A percentile compares a stretch with the other conserved stretches of the same genome.
These are phyloP conservation scores for Clavispora santaluciae DNA, from an alignment of 805 yeast species.

Conservation along the genomic window DNA sequence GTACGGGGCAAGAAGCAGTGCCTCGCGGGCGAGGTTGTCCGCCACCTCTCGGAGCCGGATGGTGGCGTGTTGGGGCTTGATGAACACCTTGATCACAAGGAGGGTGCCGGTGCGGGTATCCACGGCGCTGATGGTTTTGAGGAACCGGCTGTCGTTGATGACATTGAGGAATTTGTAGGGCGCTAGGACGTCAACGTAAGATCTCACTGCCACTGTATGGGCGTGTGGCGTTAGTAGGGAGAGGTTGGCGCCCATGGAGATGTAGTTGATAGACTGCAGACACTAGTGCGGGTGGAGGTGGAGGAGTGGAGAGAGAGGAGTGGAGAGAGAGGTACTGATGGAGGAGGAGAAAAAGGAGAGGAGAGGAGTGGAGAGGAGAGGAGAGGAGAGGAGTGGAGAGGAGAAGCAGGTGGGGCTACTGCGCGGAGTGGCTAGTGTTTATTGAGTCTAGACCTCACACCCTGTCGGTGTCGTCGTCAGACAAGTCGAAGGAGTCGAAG, in stretches of 20 bases:
- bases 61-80: constrained; percentile 54
- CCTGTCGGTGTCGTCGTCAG: constrained; percentile 33
- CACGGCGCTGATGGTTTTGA: constrained; percentile 78
- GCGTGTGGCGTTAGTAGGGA: constrained; percentile 87
- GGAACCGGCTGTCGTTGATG: constrained; percentile 74
- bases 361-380: not conserved
- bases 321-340: no score
- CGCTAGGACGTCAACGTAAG: constrained; percentile 77
- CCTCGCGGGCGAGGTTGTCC: constrained; percentile 31
- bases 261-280: not conserved
- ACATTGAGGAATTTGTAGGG: constrained; percentile 72
- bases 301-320: not conserved
- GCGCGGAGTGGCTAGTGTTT: no score
- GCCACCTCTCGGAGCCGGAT: constrained; percentile 23
- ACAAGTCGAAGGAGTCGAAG: constrained; percentile 55
- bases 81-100: constrained; percentile 69
- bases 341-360: no score
- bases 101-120: constrained; percentile 63
- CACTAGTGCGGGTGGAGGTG: not conserved
- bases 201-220: constrained; percentile 85
- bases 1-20: constrained; percentile 36
- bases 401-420: no score
- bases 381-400: not conserved
- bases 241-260: constrained; percentile 76
- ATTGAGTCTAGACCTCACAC: no score